These are phyloP conservation scores for Penicillium roqueforti DNA, from an alignment of 495 filamentous ascomycete species.

Conservation along the genomic window DNA sequence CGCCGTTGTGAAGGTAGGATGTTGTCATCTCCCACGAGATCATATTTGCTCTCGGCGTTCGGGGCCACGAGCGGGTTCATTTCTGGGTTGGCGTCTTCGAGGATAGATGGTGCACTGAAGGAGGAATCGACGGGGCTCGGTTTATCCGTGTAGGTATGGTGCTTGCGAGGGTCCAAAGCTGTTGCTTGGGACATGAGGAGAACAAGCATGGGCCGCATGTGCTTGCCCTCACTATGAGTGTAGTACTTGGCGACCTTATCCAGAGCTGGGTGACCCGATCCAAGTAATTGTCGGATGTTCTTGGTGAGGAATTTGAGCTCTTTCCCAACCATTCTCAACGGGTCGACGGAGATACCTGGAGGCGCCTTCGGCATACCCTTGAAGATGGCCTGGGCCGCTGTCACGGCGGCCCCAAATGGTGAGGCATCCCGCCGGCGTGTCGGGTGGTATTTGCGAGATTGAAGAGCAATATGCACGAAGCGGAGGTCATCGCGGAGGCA, in stretches of 20 bases:
- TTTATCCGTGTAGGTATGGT: conserved; percentile 33
- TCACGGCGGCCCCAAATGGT: conserved; percentile 64
- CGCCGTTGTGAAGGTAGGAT: conserved; percentile 91
- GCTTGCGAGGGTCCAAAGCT: conserved; percentile 65
- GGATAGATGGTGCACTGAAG: conserved; percentile 68
- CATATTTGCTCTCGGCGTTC: conserved; percentile 46
- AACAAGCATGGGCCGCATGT: conserved; percentile 89
- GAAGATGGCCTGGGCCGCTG: conserved; percentile 74
- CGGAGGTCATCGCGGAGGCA: conserved; percentile 43
- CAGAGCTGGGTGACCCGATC: conserved; percentile 86
- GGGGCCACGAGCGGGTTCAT: conserved; percentile 49
- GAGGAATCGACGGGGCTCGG: conserved; percentile 62
- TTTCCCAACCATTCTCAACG: conserved; percentile 79
- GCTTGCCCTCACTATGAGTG: conserved; percentile 93
- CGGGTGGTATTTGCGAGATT: conserved; percentile 43
- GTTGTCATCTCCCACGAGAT: conserved; percentile 54
- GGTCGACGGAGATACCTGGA: conserved; percentile 63
- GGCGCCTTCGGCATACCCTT: conserved; percentile 60
- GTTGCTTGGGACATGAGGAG: conserved; percentile 95
- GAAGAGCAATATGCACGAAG: conserved; percentile 22
- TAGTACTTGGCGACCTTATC: conserved; percentile 98
- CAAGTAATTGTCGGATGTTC: conserved; percentile 81
- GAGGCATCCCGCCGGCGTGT: conserved; percentile 46
- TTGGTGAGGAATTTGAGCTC: conserved; percentile 92
- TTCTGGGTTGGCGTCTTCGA: conserved; percentile 79